phyloP scores from a whole-genome alignment of 2,329 filamentous ascomycete species.

The Penicillium sp. region DNA sequence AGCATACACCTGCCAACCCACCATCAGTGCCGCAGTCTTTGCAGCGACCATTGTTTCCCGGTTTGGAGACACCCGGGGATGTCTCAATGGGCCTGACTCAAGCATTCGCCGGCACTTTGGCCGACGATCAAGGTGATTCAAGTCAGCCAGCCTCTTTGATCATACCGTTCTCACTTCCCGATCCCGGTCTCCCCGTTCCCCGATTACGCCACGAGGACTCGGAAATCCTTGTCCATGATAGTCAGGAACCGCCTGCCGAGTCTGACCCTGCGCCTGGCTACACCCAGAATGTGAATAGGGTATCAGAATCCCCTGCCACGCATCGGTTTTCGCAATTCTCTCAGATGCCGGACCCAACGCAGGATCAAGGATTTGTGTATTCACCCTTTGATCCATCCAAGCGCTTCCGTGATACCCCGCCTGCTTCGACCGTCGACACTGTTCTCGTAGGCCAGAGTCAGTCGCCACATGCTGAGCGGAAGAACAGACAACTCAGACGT shows the following conservation, averaged over 20 bases:
- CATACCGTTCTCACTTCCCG: constrained; percentile 43
- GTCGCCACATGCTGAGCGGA: constrained; percentile 60
- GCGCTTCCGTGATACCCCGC: constrained; percentile 59
- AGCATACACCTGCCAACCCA: constrained; percentile 22
- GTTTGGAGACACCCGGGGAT: constrained; percentile 48
- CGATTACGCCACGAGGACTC: constrained; percentile 57
- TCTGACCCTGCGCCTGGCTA: constrained; percentile 41
- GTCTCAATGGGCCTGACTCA: constrained; percentile 68
- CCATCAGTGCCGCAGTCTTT: constrained; percentile 26
- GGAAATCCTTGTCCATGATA: constrained; percentile 55
- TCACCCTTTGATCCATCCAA: constrained; percentile 63
- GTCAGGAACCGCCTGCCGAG: constrained; percentile 44
- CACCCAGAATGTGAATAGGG: constrained; percentile 27
- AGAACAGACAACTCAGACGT: constrained; percentile 50
- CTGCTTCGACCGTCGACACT: constrained; percentile 65
- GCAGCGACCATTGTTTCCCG: constrained; percentile 57
- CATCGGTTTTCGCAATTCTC: constrained; percentile 56
- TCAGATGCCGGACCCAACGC: constrained; percentile 67
- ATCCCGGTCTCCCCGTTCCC: constrained; percentile 52
- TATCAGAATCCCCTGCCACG: constrained; percentile 33
- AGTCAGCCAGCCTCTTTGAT: constrained; percentile 46
- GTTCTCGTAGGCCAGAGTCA: constrained; percentile 52
- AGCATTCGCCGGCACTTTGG: constrained; percentile 86
- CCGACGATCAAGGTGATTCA: constrained; percentile 49
- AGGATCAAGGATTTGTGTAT: constrained; percentile 70